Conservation (phyloP, 371 early-diverging fungal species). For the Mucor mucedo region DNA sequence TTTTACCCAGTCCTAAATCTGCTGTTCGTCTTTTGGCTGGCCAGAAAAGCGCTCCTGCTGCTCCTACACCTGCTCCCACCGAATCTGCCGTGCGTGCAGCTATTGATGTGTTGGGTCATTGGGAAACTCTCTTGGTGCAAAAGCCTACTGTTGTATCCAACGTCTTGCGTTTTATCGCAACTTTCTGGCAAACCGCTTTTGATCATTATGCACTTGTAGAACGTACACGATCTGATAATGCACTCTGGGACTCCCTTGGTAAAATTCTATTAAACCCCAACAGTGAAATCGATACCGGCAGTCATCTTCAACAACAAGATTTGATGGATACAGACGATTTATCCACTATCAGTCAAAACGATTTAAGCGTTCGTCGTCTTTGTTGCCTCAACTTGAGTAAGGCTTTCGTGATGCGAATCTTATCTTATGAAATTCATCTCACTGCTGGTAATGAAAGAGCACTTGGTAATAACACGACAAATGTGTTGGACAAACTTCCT, state of each 20-base stretch:
- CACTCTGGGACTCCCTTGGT: constrained; percentile 46
- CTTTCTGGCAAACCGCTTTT: constrained; percentile 54
- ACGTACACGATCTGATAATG: constrained; percentile 47
- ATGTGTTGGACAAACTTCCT: constrained; percentile 34
- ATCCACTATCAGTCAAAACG: not conserved
- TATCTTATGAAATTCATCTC: constrained; percentile 48
- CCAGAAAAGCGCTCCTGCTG: constrained; percentile 16
- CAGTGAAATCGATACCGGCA: constrained; percentile 5
- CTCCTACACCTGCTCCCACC: constrained; percentile 7
- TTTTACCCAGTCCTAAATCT: constrained; percentile 58
- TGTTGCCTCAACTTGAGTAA: constrained; percentile 49
- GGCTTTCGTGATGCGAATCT: constrained; percentile 45
- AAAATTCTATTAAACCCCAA: constrained; percentile 43
- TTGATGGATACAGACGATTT: constrained; percentile 4
- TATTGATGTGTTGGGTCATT: constrained; percentile 35
- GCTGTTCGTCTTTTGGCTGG: constrained; percentile 57
- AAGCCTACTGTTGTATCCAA: constrained; percentile 49
- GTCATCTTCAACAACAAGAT: constrained; percentile 8
- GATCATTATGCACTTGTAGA: constrained; percentile 55
- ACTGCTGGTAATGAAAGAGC: constrained; percentile 30
- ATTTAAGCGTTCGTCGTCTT: constrained; percentile 30
- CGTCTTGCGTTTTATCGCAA: constrained; percentile 45
- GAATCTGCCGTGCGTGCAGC: constrained; percentile 52
- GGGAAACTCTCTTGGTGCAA: constrained; percentile 41
- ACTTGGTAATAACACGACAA: not conserved